Evolutionary conservation across 179 eudicot genomes (phyloP).

Genomic region (Silene coronaria): DNA sequence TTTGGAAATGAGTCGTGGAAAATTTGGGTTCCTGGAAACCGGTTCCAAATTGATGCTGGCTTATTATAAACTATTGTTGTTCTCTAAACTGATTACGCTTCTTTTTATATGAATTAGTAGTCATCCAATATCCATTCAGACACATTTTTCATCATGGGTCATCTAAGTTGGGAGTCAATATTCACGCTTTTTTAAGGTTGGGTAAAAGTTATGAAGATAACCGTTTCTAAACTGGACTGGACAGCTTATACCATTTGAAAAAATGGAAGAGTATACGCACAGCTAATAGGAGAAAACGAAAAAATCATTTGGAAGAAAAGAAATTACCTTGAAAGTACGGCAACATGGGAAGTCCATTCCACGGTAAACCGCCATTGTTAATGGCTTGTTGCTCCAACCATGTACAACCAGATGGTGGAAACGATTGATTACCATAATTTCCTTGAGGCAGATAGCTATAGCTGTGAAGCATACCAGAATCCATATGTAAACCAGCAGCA

Average conservation of each 20-base stretch:
- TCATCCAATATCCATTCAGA: background rate
- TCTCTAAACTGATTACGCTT: no score
- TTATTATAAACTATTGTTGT: background rate
- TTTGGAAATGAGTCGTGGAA: background rate
- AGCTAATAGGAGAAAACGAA: background rate
- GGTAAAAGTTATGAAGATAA: background rate
- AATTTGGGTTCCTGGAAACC: no score
- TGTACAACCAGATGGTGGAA: constrained; percentile 45
- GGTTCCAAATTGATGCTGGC: background rate
- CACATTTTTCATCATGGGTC: background rate
- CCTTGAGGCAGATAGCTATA: constrained; percentile 44
- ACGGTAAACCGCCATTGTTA: constrained; percentile 38
- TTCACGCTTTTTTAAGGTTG: background rate
- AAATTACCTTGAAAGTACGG: constrained; percentile 61
- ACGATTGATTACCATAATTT: constrained; percentile 45
- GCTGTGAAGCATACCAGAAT: constrained; percentile 41
- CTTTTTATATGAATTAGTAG: background rate
- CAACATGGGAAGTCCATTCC: constrained; percentile 52
- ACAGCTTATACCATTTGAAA: background rate
- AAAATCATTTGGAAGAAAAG: constrained; percentile 5
- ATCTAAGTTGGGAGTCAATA: background rate
- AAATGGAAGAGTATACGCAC: background rate
- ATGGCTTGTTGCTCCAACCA: constrained; percentile 62
- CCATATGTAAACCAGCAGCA: constrained; percentile 42
- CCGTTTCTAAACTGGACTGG: background rate